A percentile compares a stretch with the other conserved stretches of the same genome.
Evolutionary conservation across 306 rosid species (phyloP).

Genomic region (Fragaria nilgerrensis): DNA sequence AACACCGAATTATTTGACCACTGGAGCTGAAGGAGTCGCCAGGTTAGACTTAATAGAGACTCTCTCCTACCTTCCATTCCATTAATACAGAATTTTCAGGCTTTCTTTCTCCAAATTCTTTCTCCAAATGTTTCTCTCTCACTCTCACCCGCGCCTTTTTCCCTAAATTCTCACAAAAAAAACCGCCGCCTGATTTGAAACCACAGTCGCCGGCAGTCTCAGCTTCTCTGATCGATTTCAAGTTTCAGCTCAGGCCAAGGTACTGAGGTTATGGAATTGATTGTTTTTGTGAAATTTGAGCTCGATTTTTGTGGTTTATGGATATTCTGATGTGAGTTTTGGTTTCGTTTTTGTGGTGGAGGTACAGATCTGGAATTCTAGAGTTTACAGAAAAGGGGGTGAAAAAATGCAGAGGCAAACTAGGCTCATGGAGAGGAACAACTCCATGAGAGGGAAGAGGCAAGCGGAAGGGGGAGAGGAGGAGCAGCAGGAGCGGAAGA

Average conservation of each 20-base stretch:
- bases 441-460: conserved; percentile 78
- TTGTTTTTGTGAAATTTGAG: conserved; percentile 20
- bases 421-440: conserved; percentile 51
- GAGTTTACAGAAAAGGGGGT: conserved; percentile 19
- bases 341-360: conserved; percentile 30
- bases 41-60: conserved; percentile 41
- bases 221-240: not conserved
- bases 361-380: conserved; percentile 46
- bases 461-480: conserved; percentile 75
- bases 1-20: conserved; percentile 24
- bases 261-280: conserved; percentile 10
- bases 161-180: not conserved
- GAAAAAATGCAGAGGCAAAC: conserved; percentile 60
- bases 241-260: not conserved
- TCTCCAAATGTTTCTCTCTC: conserved; percentile 29
- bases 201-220: not conserved
- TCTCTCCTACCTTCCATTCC: not conserved
- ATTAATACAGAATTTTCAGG: conserved; percentile 7
- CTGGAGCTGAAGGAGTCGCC: conserved; percentile 39
- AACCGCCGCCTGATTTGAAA: not conserved
- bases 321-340: not conserved
- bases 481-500: conserved; percentile 88
- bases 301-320: conserved; percentile 19
- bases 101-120: not conserved
- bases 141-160: conserved; percentile 23